Percentiles rank a stretch among this genome's conserved stretches.
Evolutionary conservation across 2,329 filamentous ascomycete genomes (phyloP).

Genomic region (Alternaria consortialis): DNA sequence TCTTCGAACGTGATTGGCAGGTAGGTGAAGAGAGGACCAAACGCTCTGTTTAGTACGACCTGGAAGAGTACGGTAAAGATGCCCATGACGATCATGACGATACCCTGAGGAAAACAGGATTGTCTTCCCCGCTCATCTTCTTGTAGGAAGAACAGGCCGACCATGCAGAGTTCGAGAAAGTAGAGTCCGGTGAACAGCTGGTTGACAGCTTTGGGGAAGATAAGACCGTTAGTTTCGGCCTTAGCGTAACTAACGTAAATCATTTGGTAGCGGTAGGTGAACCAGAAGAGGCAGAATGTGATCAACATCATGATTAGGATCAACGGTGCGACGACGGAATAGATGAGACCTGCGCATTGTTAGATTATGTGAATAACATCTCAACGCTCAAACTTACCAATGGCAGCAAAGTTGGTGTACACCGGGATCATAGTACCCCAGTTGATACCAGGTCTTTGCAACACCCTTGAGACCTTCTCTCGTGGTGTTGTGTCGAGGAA

Average conservation of each 20-base stretch:
- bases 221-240: conserved; percentile 87
- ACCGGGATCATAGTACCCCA: conserved; percentile 97
- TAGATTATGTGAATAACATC: conserved; percentile 5
- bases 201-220: conserved; percentile 93
- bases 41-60: conserved; percentile 79
- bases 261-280: conserved; percentile 96
- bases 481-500: conserved; percentile 82
- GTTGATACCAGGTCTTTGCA: conserved; percentile 75
- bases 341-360: conserved; percentile 69
- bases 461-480: conserved; percentile 87
- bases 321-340: conserved; percentile 86
- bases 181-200: conserved; percentile 96
- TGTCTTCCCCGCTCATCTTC: conserved; percentile 63
- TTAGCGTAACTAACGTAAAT: conserved; percentile 92
- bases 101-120: conserved; percentile 77
- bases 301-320: conserved; percentile 94
- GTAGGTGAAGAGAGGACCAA: conserved; percentile 85
- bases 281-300: conserved; percentile 90
- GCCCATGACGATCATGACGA: conserved; percentile 81
- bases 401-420: conserved; percentile 96
- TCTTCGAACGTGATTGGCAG: conserved; percentile 95
- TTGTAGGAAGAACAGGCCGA: conserved; percentile 88
- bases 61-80: conserved; percentile 81
- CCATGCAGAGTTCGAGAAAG: conserved; percentile 89
- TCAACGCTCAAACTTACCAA: conserved; percentile 61